These are phyloP conservation scores for Rhodotorula sp. DNA, from an alignment of 1,284 basidiomycete species.

Conservation along the genomic window DNA sequence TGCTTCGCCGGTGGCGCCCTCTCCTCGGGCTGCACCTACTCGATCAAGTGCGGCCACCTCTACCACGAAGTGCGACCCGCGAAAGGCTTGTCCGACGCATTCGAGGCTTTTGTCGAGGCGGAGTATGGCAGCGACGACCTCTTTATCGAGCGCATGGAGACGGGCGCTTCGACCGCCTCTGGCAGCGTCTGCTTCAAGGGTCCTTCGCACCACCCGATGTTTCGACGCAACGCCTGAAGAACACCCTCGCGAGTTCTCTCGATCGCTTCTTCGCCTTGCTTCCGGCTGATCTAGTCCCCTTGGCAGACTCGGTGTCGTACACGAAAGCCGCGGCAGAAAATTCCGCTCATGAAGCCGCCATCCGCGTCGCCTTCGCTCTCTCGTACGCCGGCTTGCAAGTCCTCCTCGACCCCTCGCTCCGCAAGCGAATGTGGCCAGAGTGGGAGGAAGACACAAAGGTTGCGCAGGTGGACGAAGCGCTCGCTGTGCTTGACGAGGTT, in stretches of 20 bases:
- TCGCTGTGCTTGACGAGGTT: not conserved
- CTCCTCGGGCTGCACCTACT: not conserved
- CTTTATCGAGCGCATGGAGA: conserved; percentile 26
- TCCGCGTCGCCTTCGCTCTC: conserved; percentile 2
- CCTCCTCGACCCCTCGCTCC: not conserved
- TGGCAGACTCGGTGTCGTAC: conserved; percentile 5
- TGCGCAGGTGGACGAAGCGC: not conserved
- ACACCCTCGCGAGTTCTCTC: not conserved
- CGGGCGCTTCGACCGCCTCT: conserved; percentile 47
- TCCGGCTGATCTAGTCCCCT: not conserved
- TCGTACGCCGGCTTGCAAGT: not conserved
- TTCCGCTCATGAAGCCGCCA: conserved; percentile 3
- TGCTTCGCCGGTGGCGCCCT: conserved; percentile 6
- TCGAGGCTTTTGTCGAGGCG: not conserved
- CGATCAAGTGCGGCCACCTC: not conserved
- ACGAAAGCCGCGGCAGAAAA: not conserved
- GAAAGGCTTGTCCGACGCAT: not conserved
- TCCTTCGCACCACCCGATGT: conserved; percentile 48
- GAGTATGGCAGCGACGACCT: conserved; percentile 6
- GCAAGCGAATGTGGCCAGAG: not conserved
- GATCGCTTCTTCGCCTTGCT: not conserved
- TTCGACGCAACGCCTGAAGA: conserved; percentile 27
- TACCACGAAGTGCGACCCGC: conserved; percentile 7
- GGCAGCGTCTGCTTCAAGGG: conserved; percentile 49
- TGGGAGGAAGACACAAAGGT: conserved; percentile 8